phyloP scores from a whole-genome alignment of 2,329 filamentous ascomycete species.

The Fusarium burgessii region DNA sequence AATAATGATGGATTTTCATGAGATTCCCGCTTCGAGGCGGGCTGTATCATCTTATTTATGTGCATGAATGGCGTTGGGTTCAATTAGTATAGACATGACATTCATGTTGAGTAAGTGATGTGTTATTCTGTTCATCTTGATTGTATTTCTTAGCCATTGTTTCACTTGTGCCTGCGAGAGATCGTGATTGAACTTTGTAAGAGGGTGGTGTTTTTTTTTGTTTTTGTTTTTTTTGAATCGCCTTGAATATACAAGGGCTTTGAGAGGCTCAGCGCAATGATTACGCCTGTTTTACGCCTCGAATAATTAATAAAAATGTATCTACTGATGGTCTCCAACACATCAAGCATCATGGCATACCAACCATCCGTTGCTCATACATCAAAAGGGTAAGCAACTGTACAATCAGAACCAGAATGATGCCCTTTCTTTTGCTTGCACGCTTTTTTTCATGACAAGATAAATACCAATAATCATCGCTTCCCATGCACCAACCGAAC shows the following conservation, averaged over 20 bases:
- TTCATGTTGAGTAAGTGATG: constrained; percentile 34
- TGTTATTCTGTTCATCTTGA: background rate
- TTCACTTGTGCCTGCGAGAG: background rate
- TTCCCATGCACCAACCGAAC: constrained; percentile 21
- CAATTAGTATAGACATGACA: constrained; percentile 34
- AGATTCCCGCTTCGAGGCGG: constrained; percentile 6
- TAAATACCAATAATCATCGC: constrained; percentile 24
- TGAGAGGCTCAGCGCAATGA: constrained; percentile 16
- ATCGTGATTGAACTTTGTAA: constrained; percentile 3
- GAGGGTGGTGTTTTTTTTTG: constrained; percentile 27
- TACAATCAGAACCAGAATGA: constrained; percentile 25
- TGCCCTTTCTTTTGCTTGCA: constrained; percentile 27
- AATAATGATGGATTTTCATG: constrained; percentile 13
- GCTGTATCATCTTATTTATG: constrained; percentile 32
- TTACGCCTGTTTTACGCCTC: constrained; percentile 21
- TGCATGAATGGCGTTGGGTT: constrained; percentile 47
- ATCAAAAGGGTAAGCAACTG: constrained; percentile 26
- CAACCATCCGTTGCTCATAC: constrained; percentile 28
- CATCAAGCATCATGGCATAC: constrained; percentile 10
- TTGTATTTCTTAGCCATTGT: background rate
- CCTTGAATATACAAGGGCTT: constrained; percentile 31
- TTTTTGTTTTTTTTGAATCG: constrained; percentile 28
- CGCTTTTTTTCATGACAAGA: constrained; percentile 32
- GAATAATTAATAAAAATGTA: constrained; percentile 39
- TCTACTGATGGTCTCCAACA: constrained; percentile 36